Conservation (phyloP, 805 yeast species). For the Pichia exigua region DNA sequence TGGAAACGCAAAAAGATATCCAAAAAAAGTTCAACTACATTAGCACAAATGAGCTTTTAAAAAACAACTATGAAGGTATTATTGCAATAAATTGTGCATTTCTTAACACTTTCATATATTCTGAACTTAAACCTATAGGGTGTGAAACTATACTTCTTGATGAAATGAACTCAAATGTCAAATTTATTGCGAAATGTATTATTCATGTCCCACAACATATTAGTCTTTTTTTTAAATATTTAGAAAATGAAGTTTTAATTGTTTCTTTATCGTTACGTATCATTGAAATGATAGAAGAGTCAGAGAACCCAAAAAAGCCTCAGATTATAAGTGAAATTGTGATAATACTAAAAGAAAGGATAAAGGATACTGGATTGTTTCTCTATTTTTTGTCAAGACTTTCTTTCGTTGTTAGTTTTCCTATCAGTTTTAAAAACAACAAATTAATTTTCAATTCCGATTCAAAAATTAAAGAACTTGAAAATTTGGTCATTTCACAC, state of each 20-base stretch:
- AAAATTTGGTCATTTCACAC: conserved; percentile 19
- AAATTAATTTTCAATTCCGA: conserved; percentile 12
- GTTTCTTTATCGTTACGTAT: conserved; percentile 12
- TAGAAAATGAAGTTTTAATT: conserved; percentile 5
- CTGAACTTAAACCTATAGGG: not conserved
- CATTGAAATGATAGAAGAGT: conserved; percentile 19
- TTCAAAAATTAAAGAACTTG: conserved; percentile 10
- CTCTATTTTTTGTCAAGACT: conserved; percentile 25
- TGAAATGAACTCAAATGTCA: conserved; percentile 1
- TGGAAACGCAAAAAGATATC: conserved; percentile 10
- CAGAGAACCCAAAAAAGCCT: conserved; percentile 17
- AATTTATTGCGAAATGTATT: conserved; percentile 6
- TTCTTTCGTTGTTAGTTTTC: conserved; percentile 19
- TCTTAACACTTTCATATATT: not conserved
- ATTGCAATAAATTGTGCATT: not conserved
- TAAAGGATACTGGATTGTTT: conserved; percentile 25
- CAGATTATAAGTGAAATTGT: conserved; percentile 19
- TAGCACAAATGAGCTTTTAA: not conserved
- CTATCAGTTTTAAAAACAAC: conserved; percentile 17
- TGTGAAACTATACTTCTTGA: not conserved
- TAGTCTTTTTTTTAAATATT: conserved; percentile 1
- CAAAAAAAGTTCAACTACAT: conserved; percentile 9
- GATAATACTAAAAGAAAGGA: conserved; percentile 14
- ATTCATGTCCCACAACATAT: not conserved
- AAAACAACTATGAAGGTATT: not conserved